A percentile compares a stretch with the other conserved stretches of the same genome.
These are phyloP conservation scores for Aspergillus cejpii DNA, from an alignment of 2,329 filamentous ascomycete genomes.

Conservation along the genomic window DNA sequence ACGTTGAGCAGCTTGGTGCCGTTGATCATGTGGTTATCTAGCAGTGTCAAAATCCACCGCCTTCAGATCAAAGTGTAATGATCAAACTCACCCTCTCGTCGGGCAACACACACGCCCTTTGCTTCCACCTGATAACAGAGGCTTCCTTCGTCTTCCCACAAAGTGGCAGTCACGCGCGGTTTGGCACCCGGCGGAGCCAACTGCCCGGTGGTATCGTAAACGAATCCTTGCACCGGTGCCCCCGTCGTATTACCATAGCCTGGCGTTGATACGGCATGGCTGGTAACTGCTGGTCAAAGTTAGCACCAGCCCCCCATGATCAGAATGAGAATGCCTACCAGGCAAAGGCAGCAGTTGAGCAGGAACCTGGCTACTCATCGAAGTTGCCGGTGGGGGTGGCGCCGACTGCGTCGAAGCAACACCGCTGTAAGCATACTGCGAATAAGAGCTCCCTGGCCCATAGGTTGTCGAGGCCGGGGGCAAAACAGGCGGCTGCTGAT, in stretches of 20 bases:
- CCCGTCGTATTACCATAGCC: conserved; percentile 37
- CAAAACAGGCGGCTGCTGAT: conserved; percentile 62
- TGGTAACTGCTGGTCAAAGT: conserved; percentile 29
- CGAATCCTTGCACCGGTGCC: conserved; percentile 41
- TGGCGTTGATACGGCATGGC: conserved; percentile 29
- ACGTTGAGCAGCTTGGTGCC: conserved; percentile 96
- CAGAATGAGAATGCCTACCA: conserved; percentile 27
- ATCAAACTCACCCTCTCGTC: conserved; percentile 79
- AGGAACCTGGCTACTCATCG: conserved; percentile 59
- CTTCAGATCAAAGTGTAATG: too few relatives aligned
- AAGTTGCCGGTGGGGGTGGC: conserved; percentile 61
- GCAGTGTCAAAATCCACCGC: too few relatives aligned
- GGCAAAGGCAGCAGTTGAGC: conserved; percentile 66
- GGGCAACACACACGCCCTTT: conserved; percentile 88
- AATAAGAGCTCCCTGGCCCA: conserved; percentile 54
- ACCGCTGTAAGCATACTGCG: conserved; percentile 70
- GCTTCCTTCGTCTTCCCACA: conserved; percentile 98
- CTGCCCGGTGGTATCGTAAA: conserved; percentile 84
- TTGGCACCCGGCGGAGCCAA: conserved; percentile 90
- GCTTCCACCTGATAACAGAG: conserved; percentile 97
- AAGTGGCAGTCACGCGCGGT: conserved; percentile 86
- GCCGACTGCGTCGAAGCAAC: conserved; percentile 71
- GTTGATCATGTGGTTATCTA: conserved; percentile 99
- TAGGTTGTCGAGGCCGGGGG: conserved; percentile 68
- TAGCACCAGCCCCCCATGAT: conserved; percentile 6